Evolutionary conservation across 2,329 filamentous ascomycete species (phyloP).

Genomic region (Cytospora chrysosperma): DNA sequence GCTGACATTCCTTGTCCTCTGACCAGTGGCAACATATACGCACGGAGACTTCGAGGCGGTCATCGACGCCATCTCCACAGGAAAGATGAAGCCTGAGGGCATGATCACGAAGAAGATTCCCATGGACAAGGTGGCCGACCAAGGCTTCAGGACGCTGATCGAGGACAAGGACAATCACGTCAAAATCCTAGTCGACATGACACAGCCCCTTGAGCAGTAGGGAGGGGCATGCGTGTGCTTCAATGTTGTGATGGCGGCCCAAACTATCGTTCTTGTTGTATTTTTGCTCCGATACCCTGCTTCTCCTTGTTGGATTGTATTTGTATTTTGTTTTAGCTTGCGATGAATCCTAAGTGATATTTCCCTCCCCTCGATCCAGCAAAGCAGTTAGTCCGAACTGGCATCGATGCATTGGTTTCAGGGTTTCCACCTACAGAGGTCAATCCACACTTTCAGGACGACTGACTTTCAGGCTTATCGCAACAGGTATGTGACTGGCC

Average conservation of each 20-base stretch:
- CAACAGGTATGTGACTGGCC: too few relatives aligned
- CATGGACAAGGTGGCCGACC: conserved; percentile 49
- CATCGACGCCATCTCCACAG: conserved; percentile 27
- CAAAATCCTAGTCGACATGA: conserved; percentile 50
- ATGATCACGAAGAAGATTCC: conserved; percentile 56
- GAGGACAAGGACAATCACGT: conserved; percentile 55
- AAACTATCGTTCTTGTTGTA: background rate
- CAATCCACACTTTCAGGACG: too few relatives aligned
- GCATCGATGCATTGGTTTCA: too few relatives aligned
- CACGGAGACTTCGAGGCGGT: conserved; percentile 29
- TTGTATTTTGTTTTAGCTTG: background rate
- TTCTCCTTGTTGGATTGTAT: background rate
- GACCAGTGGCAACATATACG: conserved; percentile 19
- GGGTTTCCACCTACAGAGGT: too few relatives aligned
- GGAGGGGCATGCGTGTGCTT: background rate
- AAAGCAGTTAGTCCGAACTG: too few relatives aligned
- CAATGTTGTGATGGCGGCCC: background rate
- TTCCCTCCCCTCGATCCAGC: too few relatives aligned
- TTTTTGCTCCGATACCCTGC: conserved; percentile 18
- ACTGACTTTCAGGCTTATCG: too few relatives aligned
- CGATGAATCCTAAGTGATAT: too few relatives aligned
- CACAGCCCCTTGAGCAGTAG: conserved; percentile 11
- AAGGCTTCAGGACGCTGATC: conserved; percentile 51
- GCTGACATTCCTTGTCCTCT: background rate
- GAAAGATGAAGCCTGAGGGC: conserved; percentile 42